These are phyloP conservation scores for Termitomyces sp. DNA, from an alignment of 768 basidiomycete genomes.

Conservation along the genomic window DNA sequence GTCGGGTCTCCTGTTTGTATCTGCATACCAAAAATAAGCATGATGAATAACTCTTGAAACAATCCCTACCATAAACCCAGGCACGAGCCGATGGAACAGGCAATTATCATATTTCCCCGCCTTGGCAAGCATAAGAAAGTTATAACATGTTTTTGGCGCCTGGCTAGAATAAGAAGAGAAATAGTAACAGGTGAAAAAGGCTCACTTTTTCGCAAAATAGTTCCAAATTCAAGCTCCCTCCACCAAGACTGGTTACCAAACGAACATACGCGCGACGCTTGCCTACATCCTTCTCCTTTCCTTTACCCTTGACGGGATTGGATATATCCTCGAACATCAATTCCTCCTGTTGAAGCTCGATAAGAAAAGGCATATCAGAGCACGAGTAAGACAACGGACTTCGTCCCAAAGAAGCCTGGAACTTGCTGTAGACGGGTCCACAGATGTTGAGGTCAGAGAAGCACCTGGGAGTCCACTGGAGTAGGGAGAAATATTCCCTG, in stretches of 20 bases:
- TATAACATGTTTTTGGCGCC: constrained; percentile 99
- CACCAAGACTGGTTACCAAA: constrained; percentile 91
- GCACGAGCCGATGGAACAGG: constrained; percentile 89
- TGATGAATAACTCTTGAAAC: background rate
- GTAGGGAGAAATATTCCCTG: constrained; percentile 91
- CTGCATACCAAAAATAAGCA: constrained; percentile 31
- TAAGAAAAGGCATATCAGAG: background rate
- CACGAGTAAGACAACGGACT: constrained; percentile 28
- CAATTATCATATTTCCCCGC: constrained; percentile 87
- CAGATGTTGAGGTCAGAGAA: constrained; percentile 88
- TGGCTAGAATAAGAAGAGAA: constrained; percentile 22
- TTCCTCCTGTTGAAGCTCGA: constrained; percentile 60
- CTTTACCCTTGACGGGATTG: constrained; percentile 74
- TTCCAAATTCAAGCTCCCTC: constrained; percentile 76
- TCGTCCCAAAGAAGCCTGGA: constrained; percentile 95
- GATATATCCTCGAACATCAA: constrained; percentile 95
- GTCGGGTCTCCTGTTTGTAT: constrained; percentile 98
- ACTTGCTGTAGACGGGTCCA: constrained; percentile 63
- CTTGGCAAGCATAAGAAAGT: constrained; percentile 91
- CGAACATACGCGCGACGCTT: constrained; percentile 92
- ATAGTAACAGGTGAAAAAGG: background rate
- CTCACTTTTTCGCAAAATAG: constrained; percentile 83
- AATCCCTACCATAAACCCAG: constrained; percentile 82
- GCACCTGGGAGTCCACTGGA: constrained; percentile 89
- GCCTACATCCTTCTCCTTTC: constrained; percentile 90